Base-by-base conservation (phyloP, 2,329 filamentous ascomycete genomes). In the Hypoxylon sp. region DNA sequence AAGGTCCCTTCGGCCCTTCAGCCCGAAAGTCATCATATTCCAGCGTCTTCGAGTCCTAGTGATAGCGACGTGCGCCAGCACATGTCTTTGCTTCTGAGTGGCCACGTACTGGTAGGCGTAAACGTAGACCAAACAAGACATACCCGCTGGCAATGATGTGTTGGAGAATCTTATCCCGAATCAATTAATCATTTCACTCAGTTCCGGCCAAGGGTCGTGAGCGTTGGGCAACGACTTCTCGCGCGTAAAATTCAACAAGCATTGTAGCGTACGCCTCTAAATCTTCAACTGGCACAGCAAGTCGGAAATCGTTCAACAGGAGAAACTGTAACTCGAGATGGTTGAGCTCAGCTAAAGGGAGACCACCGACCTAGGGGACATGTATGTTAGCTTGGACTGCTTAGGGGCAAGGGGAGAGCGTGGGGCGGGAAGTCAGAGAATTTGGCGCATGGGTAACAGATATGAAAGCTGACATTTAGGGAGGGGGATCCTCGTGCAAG, bases 261-360 rank as follows among this genome's bases (percentile, higher is more conserved):
- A 98, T 98, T 0, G 96, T 99, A 4, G 94, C 96, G 75, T 99
- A 99, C 0, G 94, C 93, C 80, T 99, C 96, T 65, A 99, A 88
- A 76, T 98, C 95, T 82, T 98, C 96, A 13, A 98, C 92, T 0
- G 95, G 92, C 8, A 99, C 92, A 1, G 93, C 93, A 15, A 99
- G 89, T 65, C 95, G 90, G 79, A 99, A 99, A 79, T 98, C 96
- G 80, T 99, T 99, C 31, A 99, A 86, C 1, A 98, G 86, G 4
- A 99, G 86, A 77, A 99, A 99, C 80, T 99, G 96, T 2, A 98
- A 87, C 80, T 99, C 96, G 42, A 99, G 86, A 77, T 98, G 95
- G 77, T 99, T 99, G 15, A 99, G 87, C 79, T 99, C 96, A 21
- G 92, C 89, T 27, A 98, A 85, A 2, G 96, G 96, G 17, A 99